phyloP scores from a whole-genome alignment of 129 eudicot species.

The Silybum marianum region DNA sequence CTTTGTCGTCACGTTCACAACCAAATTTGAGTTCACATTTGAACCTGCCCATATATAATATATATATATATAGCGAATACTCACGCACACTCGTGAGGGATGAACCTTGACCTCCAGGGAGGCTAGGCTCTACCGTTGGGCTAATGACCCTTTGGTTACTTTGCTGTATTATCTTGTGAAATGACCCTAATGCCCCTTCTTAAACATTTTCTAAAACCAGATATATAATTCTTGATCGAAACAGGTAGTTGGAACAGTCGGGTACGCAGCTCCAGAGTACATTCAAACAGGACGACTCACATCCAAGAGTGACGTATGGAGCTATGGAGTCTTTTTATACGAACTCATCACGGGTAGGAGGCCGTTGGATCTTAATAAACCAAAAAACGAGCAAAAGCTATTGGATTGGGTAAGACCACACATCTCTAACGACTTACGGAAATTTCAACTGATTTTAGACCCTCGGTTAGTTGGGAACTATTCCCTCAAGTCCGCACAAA shows the following conservation, averaged over 20 bases:
- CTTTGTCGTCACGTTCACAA: no score
- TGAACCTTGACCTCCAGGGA: no score
- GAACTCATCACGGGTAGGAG: constrained; percentile 85
- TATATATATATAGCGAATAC: no score
- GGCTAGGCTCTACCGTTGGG: no score
- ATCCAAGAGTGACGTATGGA: constrained; percentile 81
- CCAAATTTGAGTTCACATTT: no score
- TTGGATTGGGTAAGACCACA: constrained; percentile 73
- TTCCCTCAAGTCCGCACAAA: constrained; percentile 63
- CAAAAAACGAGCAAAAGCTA: constrained; percentile 64
- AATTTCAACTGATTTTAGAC: constrained; percentile 67
- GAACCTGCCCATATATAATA: no score
- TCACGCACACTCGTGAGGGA: no score
- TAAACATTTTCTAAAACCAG: not conserved
- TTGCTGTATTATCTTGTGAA: not conserved
- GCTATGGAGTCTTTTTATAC: constrained; percentile 81
- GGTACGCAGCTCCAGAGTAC: constrained; percentile 91
- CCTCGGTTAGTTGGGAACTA: constrained; percentile 63
- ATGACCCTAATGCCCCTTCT: constrained; percentile 7
- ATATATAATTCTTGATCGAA: constrained; percentile 8
- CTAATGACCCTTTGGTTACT: not conserved
- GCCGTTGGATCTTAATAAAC: constrained; percentile 63
- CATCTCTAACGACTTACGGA: constrained; percentile 49
- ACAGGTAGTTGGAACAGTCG: constrained; percentile 83
- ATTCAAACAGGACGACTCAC: constrained; percentile 82